Conservation (phyloP, 805 yeast genomes). For the Wickerhamiella parazyma region DNA sequence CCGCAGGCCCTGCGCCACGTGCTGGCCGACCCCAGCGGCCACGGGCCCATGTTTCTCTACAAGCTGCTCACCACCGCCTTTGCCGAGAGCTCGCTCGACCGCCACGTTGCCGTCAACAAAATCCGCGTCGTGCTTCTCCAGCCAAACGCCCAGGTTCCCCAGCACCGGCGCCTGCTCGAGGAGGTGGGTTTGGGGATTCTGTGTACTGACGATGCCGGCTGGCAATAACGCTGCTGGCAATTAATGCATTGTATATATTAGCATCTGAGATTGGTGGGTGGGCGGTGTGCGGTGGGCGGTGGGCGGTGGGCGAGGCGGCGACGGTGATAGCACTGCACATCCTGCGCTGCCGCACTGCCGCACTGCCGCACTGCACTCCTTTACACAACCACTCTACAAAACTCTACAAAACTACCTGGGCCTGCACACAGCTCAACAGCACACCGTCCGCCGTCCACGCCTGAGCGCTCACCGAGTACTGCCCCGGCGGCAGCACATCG, state of each 20-base stretch:
- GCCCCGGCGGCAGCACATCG: slow-evolving; percentile 88
- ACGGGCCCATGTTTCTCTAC: slow-evolving; percentile 67
- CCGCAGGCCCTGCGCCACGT: slow-evolving; percentile 42
- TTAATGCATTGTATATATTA: too few species aligned
- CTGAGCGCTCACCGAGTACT: slow-evolving; percentile 70
- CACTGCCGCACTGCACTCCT: neutral
- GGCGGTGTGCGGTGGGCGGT: too few species aligned
- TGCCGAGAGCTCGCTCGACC: slow-evolving; percentile 37
- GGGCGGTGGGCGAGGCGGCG: too few species aligned
- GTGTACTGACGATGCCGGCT: neutral
- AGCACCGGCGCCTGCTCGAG: slow-evolving; percentile 75
- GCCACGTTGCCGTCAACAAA: slow-evolving; percentile 44
- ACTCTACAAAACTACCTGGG: slow-evolving; percentile 25
- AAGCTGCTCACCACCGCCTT: slow-evolving; percentile 66
- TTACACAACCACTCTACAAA: slow-evolving; percentile 22
- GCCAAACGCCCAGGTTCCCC: slow-evolving; percentile 39
- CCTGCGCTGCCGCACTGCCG: too few species aligned
- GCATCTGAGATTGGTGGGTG: too few species aligned
- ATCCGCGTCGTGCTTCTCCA: slow-evolving; percentile 48
- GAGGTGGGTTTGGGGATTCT: slow-evolving; percentile 57
- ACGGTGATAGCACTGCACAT: too few species aligned
- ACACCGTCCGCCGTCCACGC: slow-evolving; percentile 80
- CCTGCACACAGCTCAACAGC: slow-evolving; percentile 66
- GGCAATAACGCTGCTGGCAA: neutral
- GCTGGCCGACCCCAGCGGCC: slow-evolving; percentile 44